Evolutionary conservation across 2,329 filamentous ascomycete genomes (phyloP).

Genomic region (Ophiostoma perfectum): DNA sequence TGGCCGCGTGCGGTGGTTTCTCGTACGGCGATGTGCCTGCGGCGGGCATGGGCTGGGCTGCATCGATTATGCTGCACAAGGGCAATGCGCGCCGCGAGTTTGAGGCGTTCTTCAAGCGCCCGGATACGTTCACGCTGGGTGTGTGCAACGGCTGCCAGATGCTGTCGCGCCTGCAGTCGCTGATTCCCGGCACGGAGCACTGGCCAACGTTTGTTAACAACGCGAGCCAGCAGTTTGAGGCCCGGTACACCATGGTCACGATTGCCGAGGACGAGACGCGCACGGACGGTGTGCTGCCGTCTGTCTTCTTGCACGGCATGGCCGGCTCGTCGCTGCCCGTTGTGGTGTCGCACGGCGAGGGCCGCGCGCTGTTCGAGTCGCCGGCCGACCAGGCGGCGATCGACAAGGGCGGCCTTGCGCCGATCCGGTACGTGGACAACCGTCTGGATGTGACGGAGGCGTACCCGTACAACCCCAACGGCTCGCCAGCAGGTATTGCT

Average conservation of each 20-base stretch:
- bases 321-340: conserved; percentile 74
- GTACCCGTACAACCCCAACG: conserved; percentile 88
- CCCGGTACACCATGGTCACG: conserved; percentile 74
- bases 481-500: conserved; percentile 73
- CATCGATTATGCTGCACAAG: conserved; percentile 77
- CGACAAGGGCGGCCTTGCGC: conserved; percentile 62
- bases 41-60: conserved; percentile 94
- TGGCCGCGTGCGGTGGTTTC: conserved; percentile 95
- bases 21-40: conserved; percentile 76
- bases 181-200: conserved; percentile 75
- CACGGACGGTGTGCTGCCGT: conserved; percentile 39
- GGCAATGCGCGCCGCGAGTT: conserved; percentile 71
- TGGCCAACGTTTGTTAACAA: conserved; percentile 91
- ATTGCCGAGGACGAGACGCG: conserved; percentile 54
- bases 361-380: conserved; percentile 66
- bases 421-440: conserved; percentile 84
- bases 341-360: conserved; percentile 85
- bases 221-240: conserved; percentile 82
- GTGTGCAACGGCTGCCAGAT: conserved; percentile 99
- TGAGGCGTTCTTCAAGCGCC: conserved; percentile 74
- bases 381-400: conserved; percentile 50
- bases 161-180: conserved; percentile 71
- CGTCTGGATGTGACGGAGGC: conserved; percentile 64
- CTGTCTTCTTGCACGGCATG: conserved; percentile 92
- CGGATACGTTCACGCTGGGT: conserved; percentile 86